These are phyloP conservation scores for Lactuca saligna DNA, from an alignment of 129 eudicot species.

Conservation along the genomic window DNA sequence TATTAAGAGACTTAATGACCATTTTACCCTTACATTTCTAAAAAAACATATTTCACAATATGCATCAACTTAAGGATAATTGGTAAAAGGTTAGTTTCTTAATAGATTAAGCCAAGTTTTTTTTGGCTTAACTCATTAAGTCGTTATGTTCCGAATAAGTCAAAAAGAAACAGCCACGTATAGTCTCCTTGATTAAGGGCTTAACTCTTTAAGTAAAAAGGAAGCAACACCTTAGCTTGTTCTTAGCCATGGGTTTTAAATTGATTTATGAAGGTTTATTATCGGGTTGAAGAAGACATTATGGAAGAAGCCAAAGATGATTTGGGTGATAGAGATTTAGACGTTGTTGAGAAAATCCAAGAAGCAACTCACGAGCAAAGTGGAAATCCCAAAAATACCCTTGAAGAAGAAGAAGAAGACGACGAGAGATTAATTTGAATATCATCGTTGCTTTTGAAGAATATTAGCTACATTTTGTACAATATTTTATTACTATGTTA, in stretches of 20 bases:
- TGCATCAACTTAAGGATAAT: no score
- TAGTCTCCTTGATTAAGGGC: neutral
- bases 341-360: constrained; percentile 25
- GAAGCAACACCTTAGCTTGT: neutral
- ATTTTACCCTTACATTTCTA: no score
- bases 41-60: no score
- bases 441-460: constrained; percentile 5
- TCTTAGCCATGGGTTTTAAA: neutral
- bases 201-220: no score
- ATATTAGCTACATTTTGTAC: constrained; percentile 1
- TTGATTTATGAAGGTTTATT: constrained; percentile 56
- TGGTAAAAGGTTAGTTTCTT: no score
- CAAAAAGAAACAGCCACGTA: no score
- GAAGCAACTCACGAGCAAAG: constrained; percentile 26
- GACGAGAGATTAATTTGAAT: constrained; percentile 17
- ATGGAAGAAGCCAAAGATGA: constrained; percentile 23
- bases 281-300: constrained; percentile 67
- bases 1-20: neutral
- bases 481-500: neutral
- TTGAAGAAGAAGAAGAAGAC: constrained; percentile 23
- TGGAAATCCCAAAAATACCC: constrained; percentile 5
- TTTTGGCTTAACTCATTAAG: no score
- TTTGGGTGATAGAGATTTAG: constrained; percentile 5
- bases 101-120: no score
- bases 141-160: no score